Evolutionary conservation across 2,329 filamentous ascomycete genomes (phyloP).

Genomic region (Diaporthe helianthi): DNA sequence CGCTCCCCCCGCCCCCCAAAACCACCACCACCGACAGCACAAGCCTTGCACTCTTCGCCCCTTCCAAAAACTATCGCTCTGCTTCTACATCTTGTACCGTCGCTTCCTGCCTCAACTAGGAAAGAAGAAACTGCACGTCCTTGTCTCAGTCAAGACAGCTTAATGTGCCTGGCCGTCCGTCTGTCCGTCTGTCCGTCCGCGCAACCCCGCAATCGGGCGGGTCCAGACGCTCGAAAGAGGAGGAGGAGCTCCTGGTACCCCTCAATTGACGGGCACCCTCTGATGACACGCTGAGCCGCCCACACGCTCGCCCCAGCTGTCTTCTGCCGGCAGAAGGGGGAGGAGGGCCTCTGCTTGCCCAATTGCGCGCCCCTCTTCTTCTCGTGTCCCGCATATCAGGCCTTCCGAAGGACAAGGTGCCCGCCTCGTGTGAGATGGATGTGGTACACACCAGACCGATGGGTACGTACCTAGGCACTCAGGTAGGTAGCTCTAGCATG

Average conservation of each 20-base stretch:
- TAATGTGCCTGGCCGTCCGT: conserved; percentile 1
- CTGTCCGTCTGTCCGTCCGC: conserved; percentile 6
- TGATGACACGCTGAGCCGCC: conserved; percentile 18
- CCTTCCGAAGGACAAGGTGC: conserved; percentile 7
- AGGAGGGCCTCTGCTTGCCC: not conserved
- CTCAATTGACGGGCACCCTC: conserved; percentile 26
- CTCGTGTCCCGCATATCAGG: conserved; percentile 4
- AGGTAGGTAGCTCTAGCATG: not conserved
- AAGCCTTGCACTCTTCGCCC: not conserved
- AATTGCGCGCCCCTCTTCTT: not conserved
- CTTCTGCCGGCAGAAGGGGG: conserved; percentile 24
- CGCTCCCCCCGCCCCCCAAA: no score
- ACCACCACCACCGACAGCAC: not conserved
- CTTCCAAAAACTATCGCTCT: not conserved
- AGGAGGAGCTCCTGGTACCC: conserved; percentile 27
- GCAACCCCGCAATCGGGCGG: conserved; percentile 25
- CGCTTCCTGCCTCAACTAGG: conserved; percentile 8
- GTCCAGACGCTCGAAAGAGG: conserved; percentile 16
- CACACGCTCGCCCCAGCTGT: not conserved
- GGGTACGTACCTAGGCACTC: no score
- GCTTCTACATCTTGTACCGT: not conserved
- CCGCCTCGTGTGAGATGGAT: not conserved
- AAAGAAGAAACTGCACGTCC: conserved; percentile 10
- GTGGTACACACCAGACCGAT: not conserved
- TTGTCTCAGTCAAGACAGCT: conserved; percentile 28